Evolutionary conservation across 2,329 filamentous ascomycete genomes (phyloP), one percentile per base, ranked within the genome.

Genomic region (Stagonosporopsis chrysanthemi): DNA sequence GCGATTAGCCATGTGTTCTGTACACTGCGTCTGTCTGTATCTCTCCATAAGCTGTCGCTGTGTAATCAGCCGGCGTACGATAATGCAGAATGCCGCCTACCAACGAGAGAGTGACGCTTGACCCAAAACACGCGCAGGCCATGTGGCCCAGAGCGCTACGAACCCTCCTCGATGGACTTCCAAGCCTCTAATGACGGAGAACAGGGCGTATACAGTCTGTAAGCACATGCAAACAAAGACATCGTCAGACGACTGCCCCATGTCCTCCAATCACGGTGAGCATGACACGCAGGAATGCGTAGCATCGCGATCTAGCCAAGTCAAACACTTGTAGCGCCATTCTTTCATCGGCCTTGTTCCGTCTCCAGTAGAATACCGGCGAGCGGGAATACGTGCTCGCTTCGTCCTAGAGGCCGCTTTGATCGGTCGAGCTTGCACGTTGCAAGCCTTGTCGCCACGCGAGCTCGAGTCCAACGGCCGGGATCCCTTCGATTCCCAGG

Each of bases 201-300:
- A 44, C 45, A 58, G 45, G 46, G 35, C 29, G 42, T 39, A 17
- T 38, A 46, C 24, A 35, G 40, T 26, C 45, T 41, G 35, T 49
- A 41, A 55, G 56, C 51, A 35, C 42, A 50, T 46, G 22, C 45
- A 42, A 40, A 46, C 56, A 47, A 45, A 46, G 50, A 23, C 29
- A 5, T 28, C 14, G 58, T 62, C 60, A 60, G 56, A 62, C 54
- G 56, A 60, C 35, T n/a, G 42, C 42, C 22, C 7, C 31, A 44
- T 46, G 38, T 44, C 41, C 41, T 48, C 56, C 57, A 60, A 60
- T 62, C 52, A 52, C 24, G 14, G 29, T 48, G 14, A 42, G 58
- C 26, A 53, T 51, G 59, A 51, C 51, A 61, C 42, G 59, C 48
- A 56, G 50, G 31, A 44, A 31, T 36, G 40, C 31, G 24, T 29